Conservation (phyloP, 2,329 filamentous ascomycete genomes). For the Calonectria naviculata region DNA sequence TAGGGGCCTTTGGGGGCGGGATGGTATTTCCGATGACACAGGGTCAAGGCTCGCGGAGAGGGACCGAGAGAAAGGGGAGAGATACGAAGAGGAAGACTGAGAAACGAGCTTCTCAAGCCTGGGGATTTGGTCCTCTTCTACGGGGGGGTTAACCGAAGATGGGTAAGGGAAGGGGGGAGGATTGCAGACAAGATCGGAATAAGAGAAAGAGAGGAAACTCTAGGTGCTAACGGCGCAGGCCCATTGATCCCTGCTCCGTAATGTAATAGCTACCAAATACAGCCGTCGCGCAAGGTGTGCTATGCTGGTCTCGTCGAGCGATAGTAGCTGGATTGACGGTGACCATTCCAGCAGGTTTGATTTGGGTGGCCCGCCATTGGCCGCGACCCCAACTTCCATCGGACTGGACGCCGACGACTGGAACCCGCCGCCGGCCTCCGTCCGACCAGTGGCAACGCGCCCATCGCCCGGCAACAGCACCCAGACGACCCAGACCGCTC, state of each 20-base stretch:
- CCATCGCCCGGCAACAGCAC: background rate
- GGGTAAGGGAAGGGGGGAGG: background rate
- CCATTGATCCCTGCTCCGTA: background rate
- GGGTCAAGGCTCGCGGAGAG: background rate
- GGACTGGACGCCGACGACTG: conserved; percentile 23
- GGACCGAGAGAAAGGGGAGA: background rate
- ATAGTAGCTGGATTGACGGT: conserved; percentile 5
- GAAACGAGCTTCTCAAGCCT: background rate
- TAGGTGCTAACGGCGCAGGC: background rate
- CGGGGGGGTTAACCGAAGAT: background rate
- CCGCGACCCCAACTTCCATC: conserved; percentile 8
- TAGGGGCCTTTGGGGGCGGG: conserved; percentile 18
- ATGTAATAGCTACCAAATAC: background rate
- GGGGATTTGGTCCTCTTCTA: background rate
- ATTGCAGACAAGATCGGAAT: background rate
- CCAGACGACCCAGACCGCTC: conserved; percentile 1
- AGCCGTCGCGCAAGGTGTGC: background rate
- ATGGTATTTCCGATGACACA: background rate
- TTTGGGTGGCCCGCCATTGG: conserved; percentile 5
- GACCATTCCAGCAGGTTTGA: conserved; percentile 11
- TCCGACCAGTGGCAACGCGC: background rate
- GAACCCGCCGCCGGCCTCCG: conserved; percentile 12
- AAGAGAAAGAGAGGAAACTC: background rate
- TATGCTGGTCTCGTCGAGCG: conserved; percentile 7
- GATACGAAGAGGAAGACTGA: background rate